A percentile compares a stretch with the other conserved stretches of the same genome.
These are phyloP conservation scores for Fomitopsis betulina DNA, from an alignment of 1,284 basidiomycete genomes.

Conservation along the genomic window DNA sequence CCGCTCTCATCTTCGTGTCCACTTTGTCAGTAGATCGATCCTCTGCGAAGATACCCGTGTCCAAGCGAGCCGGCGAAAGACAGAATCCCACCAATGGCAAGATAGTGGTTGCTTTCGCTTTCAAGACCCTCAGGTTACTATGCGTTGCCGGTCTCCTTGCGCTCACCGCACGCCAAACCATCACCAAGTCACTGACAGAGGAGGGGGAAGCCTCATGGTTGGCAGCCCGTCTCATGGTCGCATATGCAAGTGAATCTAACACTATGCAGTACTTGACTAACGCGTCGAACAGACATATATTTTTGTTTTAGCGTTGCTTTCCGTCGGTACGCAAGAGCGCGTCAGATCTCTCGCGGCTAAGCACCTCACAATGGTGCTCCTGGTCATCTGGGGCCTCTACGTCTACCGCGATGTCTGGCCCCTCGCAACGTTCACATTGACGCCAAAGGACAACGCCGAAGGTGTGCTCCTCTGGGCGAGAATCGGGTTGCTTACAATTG, in stretches of 20 bases:
- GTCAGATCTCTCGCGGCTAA: background rate
- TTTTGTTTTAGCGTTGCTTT: background rate
- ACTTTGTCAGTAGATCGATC: no score
- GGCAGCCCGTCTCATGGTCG: background rate
- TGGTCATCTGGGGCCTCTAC: constrained; percentile 42
- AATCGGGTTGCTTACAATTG: constrained; percentile 31
- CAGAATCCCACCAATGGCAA: background rate
- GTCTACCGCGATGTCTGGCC: constrained; percentile 27
- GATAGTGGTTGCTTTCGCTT: background rate
- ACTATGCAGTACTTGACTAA: background rate
- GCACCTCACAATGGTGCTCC: constrained; percentile 13
- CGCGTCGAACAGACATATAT: background rate
- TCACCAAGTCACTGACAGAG: background rate
- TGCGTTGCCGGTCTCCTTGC: background rate
- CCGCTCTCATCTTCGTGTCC: no score
- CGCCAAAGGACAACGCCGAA: constrained; percentile 31
- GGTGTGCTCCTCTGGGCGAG: constrained; percentile 22
- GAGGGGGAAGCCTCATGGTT: background rate
- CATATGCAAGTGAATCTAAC: background rate
- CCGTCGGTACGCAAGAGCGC: background rate
- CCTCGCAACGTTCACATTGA: constrained; percentile 41
- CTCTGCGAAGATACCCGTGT: background rate
- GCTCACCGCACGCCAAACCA: background rate
- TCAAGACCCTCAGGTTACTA: background rate
- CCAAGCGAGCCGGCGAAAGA: background rate